A percentile compares a stretch with the other conserved stretches of the same genome.
These are phyloP conservation scores for Zoysia pacifica DNA, from an alignment of 176 grass and related monocot species.

Conservation along the genomic window DNA sequence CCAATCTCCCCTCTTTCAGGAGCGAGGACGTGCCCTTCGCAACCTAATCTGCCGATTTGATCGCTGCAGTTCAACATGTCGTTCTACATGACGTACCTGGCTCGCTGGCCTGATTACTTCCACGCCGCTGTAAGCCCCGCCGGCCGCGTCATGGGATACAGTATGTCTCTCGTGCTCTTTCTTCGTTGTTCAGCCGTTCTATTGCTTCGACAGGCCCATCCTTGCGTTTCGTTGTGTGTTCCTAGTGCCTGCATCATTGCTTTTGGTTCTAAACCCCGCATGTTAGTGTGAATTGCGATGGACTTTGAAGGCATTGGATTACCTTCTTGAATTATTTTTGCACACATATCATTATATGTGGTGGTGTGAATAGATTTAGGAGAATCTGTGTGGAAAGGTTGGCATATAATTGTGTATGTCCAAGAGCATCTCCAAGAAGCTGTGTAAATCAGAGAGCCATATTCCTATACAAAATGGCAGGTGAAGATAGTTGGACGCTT, in stretches of 20 bases:
- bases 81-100: constrained; percentile 99
- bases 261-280: background rate
- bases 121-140: constrained; percentile 69
- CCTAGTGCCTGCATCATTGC: constrained; percentile 18
- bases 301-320: background rate
- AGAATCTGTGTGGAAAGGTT: background rate
- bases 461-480: background rate
- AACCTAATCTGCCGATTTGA: constrained; percentile 3
- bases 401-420: background rate
- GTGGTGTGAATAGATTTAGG: background rate
- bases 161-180: constrained; percentile 35
- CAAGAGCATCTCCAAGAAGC: too few species aligned
- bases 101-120: constrained; percentile 98
- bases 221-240: background rate
- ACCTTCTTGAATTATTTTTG: background rate
- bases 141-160: constrained; percentile 95
- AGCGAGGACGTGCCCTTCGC: background rate
- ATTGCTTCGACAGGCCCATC: background rate
- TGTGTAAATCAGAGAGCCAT: too few species aligned
- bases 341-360: background rate
- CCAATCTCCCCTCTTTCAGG: background rate
- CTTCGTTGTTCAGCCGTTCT: background rate
- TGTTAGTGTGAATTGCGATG: background rate
- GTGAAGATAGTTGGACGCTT: background rate
- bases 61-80: constrained; percentile 92